Evolutionary conservation across 2,329 filamentous ascomycete genomes (phyloP).

Genomic region (Chrysoporthe puriensis): DNA sequence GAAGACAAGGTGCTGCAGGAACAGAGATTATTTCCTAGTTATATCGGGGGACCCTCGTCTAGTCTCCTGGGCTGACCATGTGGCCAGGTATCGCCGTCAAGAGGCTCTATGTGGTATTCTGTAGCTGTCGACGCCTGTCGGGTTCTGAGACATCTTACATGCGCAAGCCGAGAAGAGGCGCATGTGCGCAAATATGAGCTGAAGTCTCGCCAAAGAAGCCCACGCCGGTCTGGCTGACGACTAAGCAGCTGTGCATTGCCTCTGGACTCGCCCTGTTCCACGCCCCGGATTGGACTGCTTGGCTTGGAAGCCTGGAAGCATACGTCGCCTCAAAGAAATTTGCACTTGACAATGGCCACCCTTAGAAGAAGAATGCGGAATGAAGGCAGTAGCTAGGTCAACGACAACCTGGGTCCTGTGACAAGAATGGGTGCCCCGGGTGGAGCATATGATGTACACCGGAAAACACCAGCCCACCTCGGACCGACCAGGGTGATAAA

Average conservation of each 20-base stretch:
- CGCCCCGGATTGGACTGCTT: neutral
- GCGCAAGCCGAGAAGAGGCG: conserved; percentile 23
- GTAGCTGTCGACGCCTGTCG: neutral
- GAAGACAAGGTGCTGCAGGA: neutral
- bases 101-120: conserved; percentile 7
- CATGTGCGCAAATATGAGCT: conserved; percentile 20
- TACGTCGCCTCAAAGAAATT: neutral
- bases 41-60: conserved; percentile 11
- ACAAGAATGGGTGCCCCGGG: neutral
- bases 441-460: conserved; percentile 4
- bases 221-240: neutral
- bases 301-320: neutral
- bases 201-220: neutral
- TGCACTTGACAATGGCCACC: neutral
- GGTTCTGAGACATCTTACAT: conserved; percentile 23
- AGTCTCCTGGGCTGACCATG: conserved; percentile 17
- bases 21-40: conserved; percentile 19
- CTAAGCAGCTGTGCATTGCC: neutral
- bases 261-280: neutral
- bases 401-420: conserved; percentile 2
- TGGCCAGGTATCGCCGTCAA: conserved; percentile 18
- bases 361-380: neutral
- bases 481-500: neutral
- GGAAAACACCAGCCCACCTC: neutral
- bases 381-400: neutral